Base-by-base conservation (phyloP, 306 rosid genomes). In the Crataegus laevigata region DNA sequence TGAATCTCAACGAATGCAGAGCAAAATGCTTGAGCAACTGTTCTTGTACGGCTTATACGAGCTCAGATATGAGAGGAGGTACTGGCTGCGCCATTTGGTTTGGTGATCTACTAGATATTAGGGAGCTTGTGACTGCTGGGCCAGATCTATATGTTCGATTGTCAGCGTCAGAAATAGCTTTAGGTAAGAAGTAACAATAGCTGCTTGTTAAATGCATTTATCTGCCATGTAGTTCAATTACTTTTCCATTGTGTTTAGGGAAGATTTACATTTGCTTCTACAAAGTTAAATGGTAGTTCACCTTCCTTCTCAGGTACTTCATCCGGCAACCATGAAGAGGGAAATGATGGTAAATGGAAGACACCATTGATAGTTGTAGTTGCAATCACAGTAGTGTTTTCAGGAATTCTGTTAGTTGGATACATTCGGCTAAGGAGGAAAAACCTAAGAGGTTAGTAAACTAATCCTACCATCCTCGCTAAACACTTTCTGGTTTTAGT, bases 31-130 rank as follows among this genome's bases (percentile, higher is more conserved):
- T 85, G 74, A 67, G 50, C 58, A 84, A 89, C 52, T 89, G 97
- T 61, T 79, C 89, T 7, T 91, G 96, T 73, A 80, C 63, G 43
- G 93, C 91, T 54, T 89, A 82, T 67, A 67, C 88, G 4, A 83
- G 80, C 68, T 25, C 80, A 0, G 87, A 88, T 75, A 71, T 77
- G 24, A 79, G 86, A 1, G 89, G 80, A 68, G 94, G 90, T 6
- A 84, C 82, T 75, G 96, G 97, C 15, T 91, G 96, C 51, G 76
- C 61, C 25, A 68, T 83, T 50, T 88, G 93, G 94, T 82, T 78
- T 73, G 83, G 85, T 76, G 85, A 77, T 68, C 80, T 87, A 11
- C 24, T 34, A 18, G 88, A 89, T 72, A 60, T 84, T 2, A 84
- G 82, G 75, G 68, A 76, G 28, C 18, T 82, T 62, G 15, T 77